Base-by-base conservation (phyloP, 176 grass and related monocot species). In the Tuctoria greenei region DNA sequence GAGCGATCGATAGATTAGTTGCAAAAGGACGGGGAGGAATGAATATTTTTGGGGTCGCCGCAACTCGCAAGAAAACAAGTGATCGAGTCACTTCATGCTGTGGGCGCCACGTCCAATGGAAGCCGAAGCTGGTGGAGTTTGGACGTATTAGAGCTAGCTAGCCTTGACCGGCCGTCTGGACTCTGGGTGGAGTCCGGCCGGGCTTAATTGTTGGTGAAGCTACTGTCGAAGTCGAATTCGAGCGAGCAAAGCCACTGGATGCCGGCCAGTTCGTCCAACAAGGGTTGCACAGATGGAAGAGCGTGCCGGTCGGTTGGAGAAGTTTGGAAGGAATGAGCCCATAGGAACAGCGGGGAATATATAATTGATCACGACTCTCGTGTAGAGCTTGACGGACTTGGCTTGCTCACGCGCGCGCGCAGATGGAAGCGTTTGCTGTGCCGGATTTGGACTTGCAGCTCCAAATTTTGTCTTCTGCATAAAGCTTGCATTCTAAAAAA, bases 61-160 rank as follows among this genome's bases (percentile, higher is more conserved):
- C 51, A 14, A 16, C 10, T 41, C 28, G 23, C 55, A 46, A 84
- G 39, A 65, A 16, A 65, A 85, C 83, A 85, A 39, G 46, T 4
- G 58, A 54, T 56, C 58, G 74, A 64, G 59, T 84, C 82, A 39
- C 82, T 45, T 78, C 66, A 58, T 37, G 58, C 68, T 5, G 75
- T 54, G 75, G n/a, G n/a, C 23, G 28, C 60, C 83, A 59, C 59
- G 68, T 65, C 68, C 50, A 73, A 28, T 39, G 28, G 68, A 67
- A 35, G 68, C 25, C 28, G 73, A 68, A 34, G 4, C 15, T 17
- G 23, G 8, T 5, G 52, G 21, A 52, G 26, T 82, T 67, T 67
- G 79, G 67, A 69, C 10, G 79, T 73, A 87, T 83, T 87, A 66
- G 52, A 72, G 59, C 26, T 73, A 41, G 49, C n/a, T n/a, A 21